These are phyloP conservation scores for Staphylotrichum longicolle DNA, from an alignment of 495 filamentous ascomycete species.

Conservation along the genomic window DNA sequence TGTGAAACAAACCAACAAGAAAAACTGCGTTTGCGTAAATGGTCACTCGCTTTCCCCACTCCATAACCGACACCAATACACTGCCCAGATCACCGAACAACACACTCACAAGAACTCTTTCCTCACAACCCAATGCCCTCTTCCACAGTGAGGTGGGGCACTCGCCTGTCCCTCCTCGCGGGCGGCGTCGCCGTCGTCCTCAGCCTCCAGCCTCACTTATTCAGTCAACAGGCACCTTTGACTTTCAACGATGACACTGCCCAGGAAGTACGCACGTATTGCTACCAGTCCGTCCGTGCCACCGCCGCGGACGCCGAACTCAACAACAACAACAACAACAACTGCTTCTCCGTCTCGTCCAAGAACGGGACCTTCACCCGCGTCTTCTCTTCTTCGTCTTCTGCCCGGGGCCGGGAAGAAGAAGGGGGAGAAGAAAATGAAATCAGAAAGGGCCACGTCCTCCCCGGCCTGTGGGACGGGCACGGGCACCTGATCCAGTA, in stretches of 20 bases:
- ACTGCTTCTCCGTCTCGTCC: conserved; percentile 46
- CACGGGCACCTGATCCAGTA: conserved; percentile 63
- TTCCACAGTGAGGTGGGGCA: conserved; percentile 15
- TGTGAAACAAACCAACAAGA: not conserved
- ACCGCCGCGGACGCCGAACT: conserved; percentile 19
- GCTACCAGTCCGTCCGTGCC: conserved; percentile 44
- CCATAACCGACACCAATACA: not conserved
- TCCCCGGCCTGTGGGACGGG: conserved; percentile 64
- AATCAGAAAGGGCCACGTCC: conserved; percentile 41
- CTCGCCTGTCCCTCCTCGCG: conserved; percentile 27
- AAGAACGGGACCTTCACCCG: conserved; percentile 32
- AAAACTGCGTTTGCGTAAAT: too few relatives aligned
- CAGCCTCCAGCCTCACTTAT: conserved; percentile 1
- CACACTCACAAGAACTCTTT: not conserved
- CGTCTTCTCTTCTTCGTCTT: conserved; percentile 28
- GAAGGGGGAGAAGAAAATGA: not conserved
- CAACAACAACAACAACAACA: not conserved
- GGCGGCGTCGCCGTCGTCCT: conserved; percentile 25
- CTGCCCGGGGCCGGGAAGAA: not conserved
- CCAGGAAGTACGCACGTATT: conserved; percentile 28
- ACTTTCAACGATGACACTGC: too few relatives aligned
- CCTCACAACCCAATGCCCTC: not conserved
- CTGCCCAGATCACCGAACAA: not conserved
- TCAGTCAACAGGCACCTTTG: too few relatives aligned
- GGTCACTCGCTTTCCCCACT: not conserved